phyloP scores from a whole-genome alignment of 139 green algal species.

The Picochlorum sp. region DNA sequence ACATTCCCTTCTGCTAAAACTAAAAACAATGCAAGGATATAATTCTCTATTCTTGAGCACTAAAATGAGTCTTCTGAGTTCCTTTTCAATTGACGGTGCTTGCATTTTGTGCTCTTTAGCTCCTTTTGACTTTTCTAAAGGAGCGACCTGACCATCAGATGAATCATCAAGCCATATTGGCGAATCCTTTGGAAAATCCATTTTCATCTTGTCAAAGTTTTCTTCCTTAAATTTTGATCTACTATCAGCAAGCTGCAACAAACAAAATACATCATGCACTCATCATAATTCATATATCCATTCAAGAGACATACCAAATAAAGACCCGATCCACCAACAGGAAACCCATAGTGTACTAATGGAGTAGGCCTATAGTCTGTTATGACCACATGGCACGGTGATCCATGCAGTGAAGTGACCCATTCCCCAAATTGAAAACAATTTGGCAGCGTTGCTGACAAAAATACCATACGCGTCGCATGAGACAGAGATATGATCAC shows the following conservation, averaged over 20 bases:
- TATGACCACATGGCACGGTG: slow-evolving; percentile 90
- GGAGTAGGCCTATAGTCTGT: slow-evolving; percentile 92
- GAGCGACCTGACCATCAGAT: neutral
- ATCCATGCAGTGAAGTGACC: slow-evolving; percentile 71
- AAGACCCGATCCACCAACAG: slow-evolving; percentile 61
- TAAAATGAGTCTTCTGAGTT: slow-evolving; percentile 52
- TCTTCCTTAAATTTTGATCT: slow-evolving; percentile 51
- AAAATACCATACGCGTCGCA: slow-evolving; percentile 61
- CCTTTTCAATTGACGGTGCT: slow-evolving; percentile 6
- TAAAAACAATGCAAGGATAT: slow-evolving; percentile 91
- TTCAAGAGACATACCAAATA: slow-evolving; percentile 45
- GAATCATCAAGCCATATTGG: neutral
- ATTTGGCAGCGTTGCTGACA: slow-evolving; percentile 89
- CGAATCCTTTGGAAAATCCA: slow-evolving; percentile 2
- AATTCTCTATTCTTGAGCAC: slow-evolving; percentile 46
- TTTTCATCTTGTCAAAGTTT: slow-evolving; percentile 56
- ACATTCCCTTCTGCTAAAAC: slow-evolving; percentile 63
- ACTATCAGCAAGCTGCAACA: slow-evolving; percentile 56
- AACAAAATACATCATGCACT: neutral
- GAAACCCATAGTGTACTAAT: slow-evolving; percentile 88
- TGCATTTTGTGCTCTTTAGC: neutral
- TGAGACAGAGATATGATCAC: slow-evolving; percentile 90
- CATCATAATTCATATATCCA: slow-evolving; percentile 36
- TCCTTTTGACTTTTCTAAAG: neutral
- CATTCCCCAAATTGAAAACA: slow-evolving; percentile 87